Base-by-base conservation (phyloP, 176 grass and related monocot genomes). In the Eremochloa ophiuroides region DNA sequence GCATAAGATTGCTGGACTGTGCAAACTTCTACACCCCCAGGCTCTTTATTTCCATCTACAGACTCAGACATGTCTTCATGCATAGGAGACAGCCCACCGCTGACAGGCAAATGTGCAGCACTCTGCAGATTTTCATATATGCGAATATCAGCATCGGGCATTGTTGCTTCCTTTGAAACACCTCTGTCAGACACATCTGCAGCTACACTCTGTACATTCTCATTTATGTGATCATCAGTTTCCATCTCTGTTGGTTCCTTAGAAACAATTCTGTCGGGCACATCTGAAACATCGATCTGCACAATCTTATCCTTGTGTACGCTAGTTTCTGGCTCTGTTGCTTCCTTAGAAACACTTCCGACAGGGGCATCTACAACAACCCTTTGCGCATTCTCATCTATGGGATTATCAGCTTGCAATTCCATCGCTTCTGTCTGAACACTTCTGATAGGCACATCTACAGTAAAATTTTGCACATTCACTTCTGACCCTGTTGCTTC, bases 1-100 rank as follows among this genome's bases (percentile, higher is more conserved):
- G 86, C 79, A 69, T 82, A 88, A 63, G 88, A 86, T 9, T 83
- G 85, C 34, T 91, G 75, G 47, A 73, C 69, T 2, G 73, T 72
- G 42, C 33, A 41, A 40, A 80, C 55, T 61, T 73, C 26, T 14
- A 50, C 64, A 69, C 66, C 72, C 66, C 58, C 44, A 35, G 27
- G 37, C 25, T 71, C 30, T 73, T 61, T 42, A 42, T 81, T 79
- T 79, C 48, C 82, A 79, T 69, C 38, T 43, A 58, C 4, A 0
- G 20, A 15, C 37, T 78, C 35, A 56, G 70, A 66, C 38, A 71
- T 37, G 22, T 60, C 46, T 87, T 46, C 63, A 39, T 71, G 27
- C 11, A 22, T 56, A 64, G 64, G 78, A 44, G 80, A 61, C n/a
- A 23, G 74, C 35, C 44, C 77, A 77, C 27, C 72, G 67, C 43